These are phyloP conservation scores for Yamadazyma aaseri DNA, from an alignment of 1,139 yeast genomes.

Conservation along the genomic window DNA sequence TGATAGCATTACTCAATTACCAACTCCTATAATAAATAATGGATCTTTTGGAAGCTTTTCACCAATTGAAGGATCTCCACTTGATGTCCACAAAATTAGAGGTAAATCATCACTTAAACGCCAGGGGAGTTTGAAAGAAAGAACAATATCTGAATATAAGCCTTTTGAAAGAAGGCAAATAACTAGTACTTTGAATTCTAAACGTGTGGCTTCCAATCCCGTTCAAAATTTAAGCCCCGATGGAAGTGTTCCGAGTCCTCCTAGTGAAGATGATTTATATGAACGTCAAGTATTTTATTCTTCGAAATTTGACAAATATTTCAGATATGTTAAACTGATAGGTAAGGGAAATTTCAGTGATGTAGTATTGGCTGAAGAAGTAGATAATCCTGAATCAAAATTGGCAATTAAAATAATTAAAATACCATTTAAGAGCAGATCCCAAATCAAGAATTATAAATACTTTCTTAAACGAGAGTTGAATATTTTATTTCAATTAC, in stretches of 20 bases:
- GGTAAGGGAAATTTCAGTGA: slow-evolving; percentile 64
- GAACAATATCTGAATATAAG: slow-evolving; percentile 37
- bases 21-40: slow-evolving; percentile 56
- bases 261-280: slow-evolving; percentile 8
- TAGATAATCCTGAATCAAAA: slow-evolving; percentile 18
- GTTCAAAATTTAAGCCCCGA: background rate
- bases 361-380: slow-evolving; percentile 45
- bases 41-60: slow-evolving; percentile 20
- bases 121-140: slow-evolving; percentile 4
- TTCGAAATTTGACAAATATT: slow-evolving; percentile 15
- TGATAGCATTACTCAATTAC: slow-evolving; percentile 56
- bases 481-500: slow-evolving; percentile 51
- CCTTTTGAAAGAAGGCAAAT: slow-evolving; percentile 25
- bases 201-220: slow-evolving; percentile 4
- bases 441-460: slow-evolving; percentile 46
- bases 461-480: slow-evolving; percentile 75
- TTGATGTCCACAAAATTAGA: slow-evolving; percentile 6
- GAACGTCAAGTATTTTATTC: slow-evolving; percentile 15
- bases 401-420: slow-evolving; percentile 45
- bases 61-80: slow-evolving; percentile 8
- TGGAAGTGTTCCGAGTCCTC: slow-evolving; percentile 13
- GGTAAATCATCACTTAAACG: slow-evolving; percentile 3
- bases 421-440: slow-evolving; percentile 29
- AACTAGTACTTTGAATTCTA: background rate
- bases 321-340: slow-evolving; percentile 29